Conservation (phyloP, 177 flowering plant genomes). For the Vitis hybrid region DNA sequence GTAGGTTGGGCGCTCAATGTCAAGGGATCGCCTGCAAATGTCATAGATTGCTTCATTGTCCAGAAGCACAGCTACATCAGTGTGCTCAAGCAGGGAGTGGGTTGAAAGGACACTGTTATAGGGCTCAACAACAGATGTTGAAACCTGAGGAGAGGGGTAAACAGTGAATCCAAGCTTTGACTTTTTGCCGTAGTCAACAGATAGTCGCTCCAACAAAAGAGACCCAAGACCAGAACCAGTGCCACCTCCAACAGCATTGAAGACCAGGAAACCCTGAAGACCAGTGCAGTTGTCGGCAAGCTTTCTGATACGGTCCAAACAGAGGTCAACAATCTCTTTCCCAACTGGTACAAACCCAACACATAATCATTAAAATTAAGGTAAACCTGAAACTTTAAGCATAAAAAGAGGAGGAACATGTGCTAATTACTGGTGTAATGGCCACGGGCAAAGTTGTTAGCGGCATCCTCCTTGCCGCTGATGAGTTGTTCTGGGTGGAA, state of each 20-base stretch:
- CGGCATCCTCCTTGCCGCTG: slow-evolving; percentile 46
- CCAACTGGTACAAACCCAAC: slow-evolving; percentile 22
- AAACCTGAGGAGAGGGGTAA: slow-evolving; percentile 41
- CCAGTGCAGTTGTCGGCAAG: slow-evolving; percentile 43
- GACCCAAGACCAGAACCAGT: slow-evolving; percentile 43
- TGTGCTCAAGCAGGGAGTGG: slow-evolving; percentile 38
- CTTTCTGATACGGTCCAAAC: slow-evolving; percentile 38
- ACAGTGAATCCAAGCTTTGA: slow-evolving; percentile 49
- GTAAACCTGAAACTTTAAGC: not conserved
- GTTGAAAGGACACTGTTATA: slow-evolving; percentile 44
- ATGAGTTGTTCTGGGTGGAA: slow-evolving; percentile 39
- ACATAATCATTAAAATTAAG: not conserved
- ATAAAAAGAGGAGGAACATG: not conserved
- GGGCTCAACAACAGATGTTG: slow-evolving; percentile 47
- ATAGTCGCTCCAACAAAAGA: slow-evolving; percentile 43
- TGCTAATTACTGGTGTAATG: slow-evolving; percentile 32
- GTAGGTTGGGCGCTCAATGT: slow-evolving; percentile 48
- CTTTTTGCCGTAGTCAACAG: slow-evolving; percentile 39
- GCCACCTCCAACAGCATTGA: slow-evolving; percentile 37
- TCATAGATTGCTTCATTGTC: slow-evolving; percentile 43
- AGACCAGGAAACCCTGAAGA: slow-evolving; percentile 35
- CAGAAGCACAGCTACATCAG: slow-evolving; percentile 41
- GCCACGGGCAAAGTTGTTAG: slow-evolving; percentile 44
- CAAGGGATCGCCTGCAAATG: slow-evolving; percentile 44
- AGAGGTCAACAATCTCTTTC: slow-evolving; percentile 41